Base-by-base conservation (phyloP, 768 basidiomycete species). In the Saitozyma sp. region DNA sequence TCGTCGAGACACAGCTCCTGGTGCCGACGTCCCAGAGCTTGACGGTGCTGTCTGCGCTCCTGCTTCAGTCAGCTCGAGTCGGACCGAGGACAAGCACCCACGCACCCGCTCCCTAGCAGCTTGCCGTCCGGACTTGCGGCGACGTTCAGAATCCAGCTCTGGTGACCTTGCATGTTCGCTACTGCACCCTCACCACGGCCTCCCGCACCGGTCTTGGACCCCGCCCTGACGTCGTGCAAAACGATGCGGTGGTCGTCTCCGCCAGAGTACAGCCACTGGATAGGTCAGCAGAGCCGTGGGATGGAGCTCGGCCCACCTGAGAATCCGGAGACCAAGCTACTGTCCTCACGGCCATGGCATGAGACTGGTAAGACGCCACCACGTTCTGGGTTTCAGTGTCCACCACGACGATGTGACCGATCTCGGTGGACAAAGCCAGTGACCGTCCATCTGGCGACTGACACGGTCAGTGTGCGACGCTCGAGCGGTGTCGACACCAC, bases 161-260 rank as follows among this genome's bases (percentile, higher is more conserved):
- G 85, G 77, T 97, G 93, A 0, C 93, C 93, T 6, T 86, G 85
- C 67, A 97, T 82, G 9, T 91, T 87, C 13, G 93, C 91, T 17
- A 94, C 91, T 1, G 88, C 88, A 46, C 89, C 88, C 17, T 85
- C 84, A 6, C 91, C 50, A 83, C 61, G 81, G 61, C 83, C 84
- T 16, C 85, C 82, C 6, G 84, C 69, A 0, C 87, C 82, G n/a
- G 84, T 83, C 20, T 65, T 63, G 6, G 73, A 72, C 10, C 76
- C 73, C 6, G 78, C 75, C 59, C 93, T 87, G 14, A 93, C 89
- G 74, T 97, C 93, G 78, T 95, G 91, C 53, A 95, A 80, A 57
- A 92, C 87, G 62, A 97, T 87, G 16, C 90, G 86, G 78, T 91
- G 92, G 80, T 95, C 93, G 77, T 97, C 93, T 3, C 92, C 94